Evolutionary conservation across 129 eudicot species (phyloP).

Genomic region (Lactuca sativa): DNA sequence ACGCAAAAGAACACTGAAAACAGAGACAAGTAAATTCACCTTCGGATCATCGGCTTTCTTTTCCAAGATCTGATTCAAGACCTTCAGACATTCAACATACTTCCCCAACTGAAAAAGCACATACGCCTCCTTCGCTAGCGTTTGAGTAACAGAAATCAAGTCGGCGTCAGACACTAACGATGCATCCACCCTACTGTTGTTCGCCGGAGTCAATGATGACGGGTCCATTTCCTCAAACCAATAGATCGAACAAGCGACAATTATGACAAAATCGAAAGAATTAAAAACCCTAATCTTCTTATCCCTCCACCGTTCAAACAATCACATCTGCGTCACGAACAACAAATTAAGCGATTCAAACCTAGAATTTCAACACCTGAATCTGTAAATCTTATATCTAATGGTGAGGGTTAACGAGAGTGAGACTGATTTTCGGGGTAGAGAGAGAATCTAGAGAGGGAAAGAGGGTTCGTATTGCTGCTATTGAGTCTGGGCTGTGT

Average conservation of each 20-base stretch:
- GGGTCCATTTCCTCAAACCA: conserved; percentile 50
- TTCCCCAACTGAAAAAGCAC: conserved; percentile 69
- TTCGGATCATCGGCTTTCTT: conserved; percentile 66
- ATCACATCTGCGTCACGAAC: conserved; percentile 28
- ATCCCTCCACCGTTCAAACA: conserved; percentile 15
- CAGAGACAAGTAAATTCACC: conserved; percentile 38
- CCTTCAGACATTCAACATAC: conserved; percentile 57
- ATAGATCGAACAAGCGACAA: conserved; percentile 37
- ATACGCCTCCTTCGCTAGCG: conserved; percentile 77
- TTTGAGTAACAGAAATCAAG: conserved; percentile 50
- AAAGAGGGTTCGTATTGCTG: conserved; percentile 20
- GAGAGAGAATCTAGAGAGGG: conserved; percentile 43
- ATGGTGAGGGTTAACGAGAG: conserved; percentile 17
- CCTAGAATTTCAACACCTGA: conserved; percentile 21
- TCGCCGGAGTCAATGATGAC: conserved; percentile 33
- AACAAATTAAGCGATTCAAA: conserved; percentile 12
- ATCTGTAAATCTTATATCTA: conserved; percentile 18
- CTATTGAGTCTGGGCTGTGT: conserved; percentile 19
- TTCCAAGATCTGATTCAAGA: conserved; percentile 70
- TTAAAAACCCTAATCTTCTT: conserved; percentile 36
- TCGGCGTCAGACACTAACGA: conserved; percentile 51
- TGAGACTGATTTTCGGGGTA: conserved; percentile 22
- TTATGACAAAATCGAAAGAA: conserved; percentile 7
- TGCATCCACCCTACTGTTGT: conserved; percentile 39
- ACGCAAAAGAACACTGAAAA: conserved; percentile 7